Percentiles rank a stretch among this genome's conserved stretches.
Conservation (phyloP, 2,329 filamentous ascomycete species). For the Trichoderma polysporum region DNA sequence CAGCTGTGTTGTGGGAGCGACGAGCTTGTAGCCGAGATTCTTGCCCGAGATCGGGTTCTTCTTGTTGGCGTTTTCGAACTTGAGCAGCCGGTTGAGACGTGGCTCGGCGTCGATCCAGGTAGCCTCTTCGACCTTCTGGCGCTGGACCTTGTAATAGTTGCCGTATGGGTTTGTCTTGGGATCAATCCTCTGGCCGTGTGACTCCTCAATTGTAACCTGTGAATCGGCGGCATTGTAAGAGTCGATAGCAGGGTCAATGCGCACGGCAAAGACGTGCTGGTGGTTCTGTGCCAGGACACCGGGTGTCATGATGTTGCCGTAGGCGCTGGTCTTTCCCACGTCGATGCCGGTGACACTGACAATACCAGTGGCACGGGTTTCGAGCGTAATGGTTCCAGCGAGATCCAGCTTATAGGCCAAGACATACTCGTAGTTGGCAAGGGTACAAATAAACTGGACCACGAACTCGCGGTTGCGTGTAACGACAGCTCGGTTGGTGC, state of each 20-base stretch:
- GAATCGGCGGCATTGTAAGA: slow-evolving; percentile 46
- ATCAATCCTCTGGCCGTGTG: slow-evolving; percentile 40
- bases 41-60: slow-evolving; percentile 50
- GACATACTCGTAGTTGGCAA: slow-evolving; percentile 68
- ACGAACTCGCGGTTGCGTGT: slow-evolving; percentile 62
- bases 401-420: slow-evolving; percentile 58
- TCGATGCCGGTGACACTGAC: slow-evolving; percentile 61
- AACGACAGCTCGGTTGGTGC: slow-evolving; percentile 62
- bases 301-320: slow-evolving; percentile 62
- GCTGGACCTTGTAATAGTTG: slow-evolving; percentile 58
- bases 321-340: slow-evolving; percentile 50
- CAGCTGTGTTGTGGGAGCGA: slow-evolving; percentile 46
- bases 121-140: slow-evolving; percentile 46
- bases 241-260: slow-evolving; percentile 66
- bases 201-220: slow-evolving; percentile 46
- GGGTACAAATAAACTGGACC: slow-evolving; percentile 66
- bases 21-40: slow-evolving; percentile 50
- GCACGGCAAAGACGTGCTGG: slow-evolving; percentile 66
- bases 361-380: slow-evolving; percentile 66
- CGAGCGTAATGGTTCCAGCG: slow-evolving; percentile 59
- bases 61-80: slow-evolving; percentile 47
- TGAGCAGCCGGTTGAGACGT: slow-evolving; percentile 49
- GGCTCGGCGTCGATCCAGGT: slow-evolving; percentile 54
- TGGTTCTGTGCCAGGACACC: slow-evolving; percentile 68
- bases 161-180: slow-evolving; percentile 59